These are phyloP conservation scores for Penicillium pulvis DNA, from an alignment of 495 filamentous ascomycete species.

Conservation along the genomic window DNA sequence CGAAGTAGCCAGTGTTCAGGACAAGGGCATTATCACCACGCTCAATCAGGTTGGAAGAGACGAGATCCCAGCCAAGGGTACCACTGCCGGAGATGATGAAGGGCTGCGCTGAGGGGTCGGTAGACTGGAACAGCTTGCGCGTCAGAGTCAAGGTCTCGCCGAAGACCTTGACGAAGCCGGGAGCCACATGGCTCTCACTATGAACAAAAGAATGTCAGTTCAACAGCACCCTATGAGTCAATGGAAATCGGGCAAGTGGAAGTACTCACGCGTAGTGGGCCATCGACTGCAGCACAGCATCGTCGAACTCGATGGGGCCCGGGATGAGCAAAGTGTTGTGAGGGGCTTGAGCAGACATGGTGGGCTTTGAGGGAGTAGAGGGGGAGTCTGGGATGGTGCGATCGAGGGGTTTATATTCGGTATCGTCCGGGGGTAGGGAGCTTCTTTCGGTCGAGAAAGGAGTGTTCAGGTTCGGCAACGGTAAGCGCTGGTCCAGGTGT, in stretches of 20 bases:
- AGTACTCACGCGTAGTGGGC: slow-evolving; percentile 81
- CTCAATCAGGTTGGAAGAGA: slow-evolving; percentile 88
- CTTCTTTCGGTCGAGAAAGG: slow-evolving; percentile 67
- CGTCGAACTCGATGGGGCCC: slow-evolving; percentile 97
- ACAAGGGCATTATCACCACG: slow-evolving; percentile 87
- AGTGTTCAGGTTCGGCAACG: slow-evolving; percentile 64
- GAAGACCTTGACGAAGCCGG: slow-evolving; percentile 86
- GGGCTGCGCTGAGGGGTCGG: slow-evolving; percentile 78
- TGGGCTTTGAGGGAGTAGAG: slow-evolving; percentile 21
- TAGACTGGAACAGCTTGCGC: slow-evolving; percentile 90
- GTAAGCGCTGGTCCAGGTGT: slow-evolving; percentile 67
- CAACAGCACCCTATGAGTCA: background rate
- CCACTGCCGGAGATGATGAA: slow-evolving; percentile 94
- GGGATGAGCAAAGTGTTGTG: slow-evolving; percentile 90
- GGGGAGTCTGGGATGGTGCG: slow-evolving; percentile 35
- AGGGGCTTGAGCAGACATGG: slow-evolving; percentile 76
- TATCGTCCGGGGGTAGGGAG: slow-evolving; percentile 55
- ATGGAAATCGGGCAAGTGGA: background rate
- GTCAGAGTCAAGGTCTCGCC: slow-evolving; percentile 86
- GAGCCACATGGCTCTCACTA: slow-evolving; percentile 90
- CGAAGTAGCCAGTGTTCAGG: slow-evolving; percentile 95
- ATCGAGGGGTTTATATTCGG: slow-evolving; percentile 57
- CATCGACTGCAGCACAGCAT: slow-evolving; percentile 95
- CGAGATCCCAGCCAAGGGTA: slow-evolving; percentile 94
- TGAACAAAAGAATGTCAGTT: background rate